phyloP scores from a whole-genome alignment of 352 stramenopile genomes.

The Elongisporangium undulatum region DNA sequence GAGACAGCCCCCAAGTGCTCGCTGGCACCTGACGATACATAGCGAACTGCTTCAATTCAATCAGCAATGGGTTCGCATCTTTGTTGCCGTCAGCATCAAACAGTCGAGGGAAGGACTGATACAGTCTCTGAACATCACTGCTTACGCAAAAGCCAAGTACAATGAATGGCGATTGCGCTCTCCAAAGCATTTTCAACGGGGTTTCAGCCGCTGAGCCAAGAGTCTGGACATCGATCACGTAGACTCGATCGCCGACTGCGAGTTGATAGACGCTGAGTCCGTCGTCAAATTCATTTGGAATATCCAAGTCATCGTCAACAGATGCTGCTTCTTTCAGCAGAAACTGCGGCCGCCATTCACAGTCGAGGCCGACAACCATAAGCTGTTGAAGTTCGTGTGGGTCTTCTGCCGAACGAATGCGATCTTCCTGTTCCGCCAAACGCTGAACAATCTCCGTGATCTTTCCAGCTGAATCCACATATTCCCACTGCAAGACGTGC shows the following conservation, averaged over 20 bases:
- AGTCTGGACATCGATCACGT: conserved; percentile 55
- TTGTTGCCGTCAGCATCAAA: neutral
- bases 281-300: conserved; percentile 8
- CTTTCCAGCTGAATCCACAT: conserved; percentile 17
- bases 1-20: conserved; percentile 48
- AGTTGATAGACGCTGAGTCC: conserved; percentile 58
- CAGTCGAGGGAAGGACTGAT: conserved; percentile 44
- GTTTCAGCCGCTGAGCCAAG: conserved; percentile 26
- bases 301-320: neutral
- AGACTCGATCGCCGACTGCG: conserved; percentile 29
- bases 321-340: conserved; percentile 11
- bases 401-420: conserved; percentile 2
- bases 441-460: conserved; percentile 19
- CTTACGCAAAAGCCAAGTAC: conserved; percentile 55
- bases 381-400: conserved; percentile 7
- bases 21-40: conserved; percentile 41
- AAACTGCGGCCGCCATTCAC: conserved; percentile 60
- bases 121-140: conserved; percentile 42
- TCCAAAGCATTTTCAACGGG: conserved; percentile 39
- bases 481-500: conserved; percentile 21
- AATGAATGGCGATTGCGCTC: conserved; percentile 19
- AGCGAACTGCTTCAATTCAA: conserved; percentile 54
- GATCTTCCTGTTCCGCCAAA: conserved; percentile 9
- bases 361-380: conserved; percentile 52
- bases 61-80: conserved; percentile 12